These are phyloP conservation scores for Sugiyamaella boreocaroliniensis DNA, from an alignment of 805 yeast species.

Conservation along the genomic window DNA sequence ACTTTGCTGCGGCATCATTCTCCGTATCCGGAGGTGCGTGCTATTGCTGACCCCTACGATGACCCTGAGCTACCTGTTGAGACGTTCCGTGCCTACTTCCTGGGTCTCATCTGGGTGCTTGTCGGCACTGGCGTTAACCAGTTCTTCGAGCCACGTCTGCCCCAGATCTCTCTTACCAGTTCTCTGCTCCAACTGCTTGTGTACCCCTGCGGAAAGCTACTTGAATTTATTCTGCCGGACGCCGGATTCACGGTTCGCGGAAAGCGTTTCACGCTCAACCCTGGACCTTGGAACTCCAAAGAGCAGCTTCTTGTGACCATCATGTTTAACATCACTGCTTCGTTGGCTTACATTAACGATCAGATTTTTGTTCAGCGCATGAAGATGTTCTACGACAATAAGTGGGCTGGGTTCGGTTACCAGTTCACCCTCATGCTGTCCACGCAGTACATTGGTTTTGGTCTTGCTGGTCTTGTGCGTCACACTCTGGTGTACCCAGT, in stretches of 20 bases:
- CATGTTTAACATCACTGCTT: constrained; percentile 23
- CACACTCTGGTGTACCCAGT: constrained; percentile 41
- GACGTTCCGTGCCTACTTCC: constrained; percentile 41
- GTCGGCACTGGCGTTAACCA: constrained; percentile 49
- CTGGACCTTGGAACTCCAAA: constrained; percentile 59
- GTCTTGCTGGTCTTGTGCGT: constrained; percentile 50
- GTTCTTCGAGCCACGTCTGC: constrained; percentile 49
- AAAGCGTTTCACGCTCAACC: constrained; percentile 42
- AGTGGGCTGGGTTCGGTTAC: constrained; percentile 38
- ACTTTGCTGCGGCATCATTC: constrained; percentile 36
- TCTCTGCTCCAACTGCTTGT: constrained; percentile 38
- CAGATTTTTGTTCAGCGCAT: constrained; percentile 24
- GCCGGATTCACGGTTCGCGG: constrained; percentile 32
- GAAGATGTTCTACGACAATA: constrained; percentile 11
- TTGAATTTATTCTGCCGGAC: constrained; percentile 36
- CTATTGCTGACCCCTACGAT: constrained; percentile 46
- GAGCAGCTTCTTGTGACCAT: constrained; percentile 61
- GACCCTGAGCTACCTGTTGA: constrained; percentile 40
- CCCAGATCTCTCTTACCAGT: constrained; percentile 38
- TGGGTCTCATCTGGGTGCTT: constrained; percentile 36
- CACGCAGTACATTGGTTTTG: constrained; percentile 49
- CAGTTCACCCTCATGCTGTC: constrained; percentile 40
- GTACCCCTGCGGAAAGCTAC: constrained; percentile 48
- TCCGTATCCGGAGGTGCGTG: constrained; percentile 52
- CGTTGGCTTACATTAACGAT: constrained; percentile 23